Conservation (phyloP, 2,329 filamentous ascomycete genomes). For the Stagonosporopsis chrysanthemi region DNA sequence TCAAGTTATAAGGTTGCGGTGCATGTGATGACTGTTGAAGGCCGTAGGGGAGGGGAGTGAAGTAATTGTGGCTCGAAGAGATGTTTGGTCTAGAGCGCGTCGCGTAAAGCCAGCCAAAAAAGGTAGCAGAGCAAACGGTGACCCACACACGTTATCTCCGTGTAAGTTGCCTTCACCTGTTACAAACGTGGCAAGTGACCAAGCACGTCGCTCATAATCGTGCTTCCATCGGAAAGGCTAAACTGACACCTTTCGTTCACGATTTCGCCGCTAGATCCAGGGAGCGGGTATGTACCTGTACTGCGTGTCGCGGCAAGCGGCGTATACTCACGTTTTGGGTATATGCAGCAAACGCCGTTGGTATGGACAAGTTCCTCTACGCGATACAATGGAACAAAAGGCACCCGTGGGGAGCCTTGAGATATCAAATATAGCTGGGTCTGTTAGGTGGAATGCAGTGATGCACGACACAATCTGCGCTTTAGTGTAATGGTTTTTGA, state of each 20-base stretch:
- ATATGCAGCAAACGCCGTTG: background rate
- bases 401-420: too few relatives aligned
- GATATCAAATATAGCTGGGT: background rate
- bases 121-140: background rate
- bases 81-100: background rate
- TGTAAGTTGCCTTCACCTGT: background rate
- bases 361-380: conserved; percentile 3
- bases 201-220: background rate
- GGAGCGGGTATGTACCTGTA: background rate
- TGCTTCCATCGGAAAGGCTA: background rate
- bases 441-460: background rate
- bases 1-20: background rate
- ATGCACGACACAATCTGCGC: background rate
- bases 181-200: background rate
- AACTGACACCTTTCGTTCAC: background rate
- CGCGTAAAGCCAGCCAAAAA: background rate
- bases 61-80: background rate
- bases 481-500: too few relatives aligned
- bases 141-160: background rate
- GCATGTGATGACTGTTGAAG: background rate
- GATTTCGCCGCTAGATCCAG: background rate
- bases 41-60: background rate
- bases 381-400: background rate
- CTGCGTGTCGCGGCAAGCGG: background rate
- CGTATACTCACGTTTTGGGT: background rate